A percentile compares a stretch with the other conserved stretches of the same genome.
These are phyloP conservation scores for Aspergillus novofumigatus DNA, from an alignment of 2,329 filamentous ascomycete genomes.

Conservation along the genomic window DNA sequence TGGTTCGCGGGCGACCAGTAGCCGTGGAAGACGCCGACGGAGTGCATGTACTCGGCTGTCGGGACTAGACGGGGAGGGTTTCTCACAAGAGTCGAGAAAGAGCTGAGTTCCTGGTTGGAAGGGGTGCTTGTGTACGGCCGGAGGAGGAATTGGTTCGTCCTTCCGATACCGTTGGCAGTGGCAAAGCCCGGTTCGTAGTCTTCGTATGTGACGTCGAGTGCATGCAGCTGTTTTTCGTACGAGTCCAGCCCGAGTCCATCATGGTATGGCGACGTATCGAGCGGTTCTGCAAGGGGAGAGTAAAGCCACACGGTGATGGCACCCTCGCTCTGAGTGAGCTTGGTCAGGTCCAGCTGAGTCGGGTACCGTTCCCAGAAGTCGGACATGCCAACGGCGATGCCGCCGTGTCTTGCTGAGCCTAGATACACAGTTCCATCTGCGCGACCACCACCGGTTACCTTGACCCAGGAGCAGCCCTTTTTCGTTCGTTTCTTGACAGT, in stretches of 20 bases:
- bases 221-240: constrained; percentile 57
- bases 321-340: constrained; percentile 43
- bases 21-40: constrained; percentile 51
- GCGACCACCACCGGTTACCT: constrained; percentile 48
- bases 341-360: constrained; percentile 53
- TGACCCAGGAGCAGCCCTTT: constrained; percentile 54
- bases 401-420: constrained; percentile 54
- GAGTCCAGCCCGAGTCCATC: constrained; percentile 54
- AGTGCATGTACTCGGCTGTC: constrained; percentile 46
- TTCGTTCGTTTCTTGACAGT: constrained; percentile 59
- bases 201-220: constrained; percentile 60
- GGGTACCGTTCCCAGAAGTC: constrained; percentile 64
- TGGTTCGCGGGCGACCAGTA: constrained; percentile 44
- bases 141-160: constrained; percentile 56
- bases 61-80: constrained; percentile 52
- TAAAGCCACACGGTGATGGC: constrained; percentile 59
- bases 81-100: constrained; percentile 45
- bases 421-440: constrained; percentile 57
- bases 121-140: constrained; percentile 53
- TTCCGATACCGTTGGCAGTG: constrained; percentile 55
- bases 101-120: constrained; percentile 43
- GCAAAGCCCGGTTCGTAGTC: constrained; percentile 55
- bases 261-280: constrained; percentile 57
- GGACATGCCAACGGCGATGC: constrained; percentile 54
- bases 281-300: constrained; percentile 51